Base-by-base conservation (phyloP, 2,329 filamentous ascomycete species). In the Trichophyton simii region DNA sequence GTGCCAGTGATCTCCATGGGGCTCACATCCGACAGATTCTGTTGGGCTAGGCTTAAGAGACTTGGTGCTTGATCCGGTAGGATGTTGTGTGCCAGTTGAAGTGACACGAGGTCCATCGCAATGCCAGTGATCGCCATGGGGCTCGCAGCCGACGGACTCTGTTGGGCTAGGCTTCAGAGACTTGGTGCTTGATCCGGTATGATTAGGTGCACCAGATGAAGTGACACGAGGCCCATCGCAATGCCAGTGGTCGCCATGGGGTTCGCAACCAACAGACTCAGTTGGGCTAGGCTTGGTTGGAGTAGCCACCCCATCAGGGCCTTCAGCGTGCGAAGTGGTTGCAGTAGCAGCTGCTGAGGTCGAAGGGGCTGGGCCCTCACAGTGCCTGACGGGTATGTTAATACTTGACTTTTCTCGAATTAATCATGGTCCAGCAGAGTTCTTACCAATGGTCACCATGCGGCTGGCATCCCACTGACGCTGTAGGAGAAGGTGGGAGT, bases 401-500 rank as follows among this genome's bases (percentile, higher is more conserved):
- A n/a, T 15, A n/a, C 3, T 9, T 13, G 20, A 31, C 8, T 25
- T 11, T 58, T 20, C 8, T 22, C 3, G 3, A 28, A 15, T 18
- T 13, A n/a, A 38, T 13, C 8, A 42, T 34, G 34, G 7, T 7
- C 18, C 1, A 25, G n/a, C 38, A 20, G n/a, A 20, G 34, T 63
- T 54, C 46, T 15, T 55, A 65, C 65, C 65, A 66, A 38, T 66
- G 63, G 58, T 66, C 65, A 11, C 61, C 63, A 59, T 66, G 63
- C 8, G 64, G 64, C n/a, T 64, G 60, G 11, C 64, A 65, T 22
- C 64, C 65, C 18, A 61, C 50, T 20, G 63, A 72, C 15, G 66
- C 69, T 4, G 70, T 72, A n/a, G 70, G 70, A 20, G 68, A 71
- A 28, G 69, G 69, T 15, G 67, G 68, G 0, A 68, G 68, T n/a